These are phyloP conservation scores for Pseudoperonospora humuli DNA, from an alignment of 352 stramenopile genomes.

Conservation along the genomic window DNA sequence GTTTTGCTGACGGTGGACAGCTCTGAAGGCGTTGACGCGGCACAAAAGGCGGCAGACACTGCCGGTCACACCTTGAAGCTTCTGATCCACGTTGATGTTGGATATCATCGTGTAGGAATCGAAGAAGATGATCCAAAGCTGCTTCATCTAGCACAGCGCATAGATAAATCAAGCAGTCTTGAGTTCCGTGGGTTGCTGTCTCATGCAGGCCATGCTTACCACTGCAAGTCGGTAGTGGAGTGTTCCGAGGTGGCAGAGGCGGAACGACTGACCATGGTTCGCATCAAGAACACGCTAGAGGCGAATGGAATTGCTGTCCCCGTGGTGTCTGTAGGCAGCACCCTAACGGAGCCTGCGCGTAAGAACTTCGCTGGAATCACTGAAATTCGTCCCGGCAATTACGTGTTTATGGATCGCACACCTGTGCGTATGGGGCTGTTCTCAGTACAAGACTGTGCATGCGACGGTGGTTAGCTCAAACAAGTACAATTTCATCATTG, in stretches of 20 bases:
- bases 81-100: conserved; percentile 65
- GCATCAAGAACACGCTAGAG: conserved; percentile 49
- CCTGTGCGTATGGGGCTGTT: conserved; percentile 58
- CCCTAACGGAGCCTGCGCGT: conserved; percentile 50
- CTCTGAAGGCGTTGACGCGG: conserved; percentile 37
- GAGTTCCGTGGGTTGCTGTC: conserved; percentile 56
- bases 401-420: conserved; percentile 69
- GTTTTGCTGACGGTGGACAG: conserved; percentile 62
- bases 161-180: conserved; percentile 40
- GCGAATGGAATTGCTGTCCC: conserved; percentile 44
- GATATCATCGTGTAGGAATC: conserved; percentile 67
- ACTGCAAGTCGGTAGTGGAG: conserved; percentile 40
- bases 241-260: conserved; percentile 46
- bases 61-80: conserved; percentile 40
- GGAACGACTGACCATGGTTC: conserved; percentile 55
- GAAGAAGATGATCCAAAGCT: conserved; percentile 48
- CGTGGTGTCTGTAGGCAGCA: conserved; percentile 58
- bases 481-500: conserved; percentile 69
- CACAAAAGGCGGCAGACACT: conserved; percentile 38
- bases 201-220: conserved; percentile 61
- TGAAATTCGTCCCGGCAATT: conserved; percentile 68
- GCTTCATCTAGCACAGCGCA: conserved; percentile 39
- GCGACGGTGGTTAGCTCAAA: conserved; percentile 66
- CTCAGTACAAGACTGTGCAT: conserved; percentile 42
- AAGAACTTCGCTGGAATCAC: conserved; percentile 62